Evolutionary conservation across 2,329 filamentous ascomycete species (phyloP).

Genomic region (Alternaria panax): DNA sequence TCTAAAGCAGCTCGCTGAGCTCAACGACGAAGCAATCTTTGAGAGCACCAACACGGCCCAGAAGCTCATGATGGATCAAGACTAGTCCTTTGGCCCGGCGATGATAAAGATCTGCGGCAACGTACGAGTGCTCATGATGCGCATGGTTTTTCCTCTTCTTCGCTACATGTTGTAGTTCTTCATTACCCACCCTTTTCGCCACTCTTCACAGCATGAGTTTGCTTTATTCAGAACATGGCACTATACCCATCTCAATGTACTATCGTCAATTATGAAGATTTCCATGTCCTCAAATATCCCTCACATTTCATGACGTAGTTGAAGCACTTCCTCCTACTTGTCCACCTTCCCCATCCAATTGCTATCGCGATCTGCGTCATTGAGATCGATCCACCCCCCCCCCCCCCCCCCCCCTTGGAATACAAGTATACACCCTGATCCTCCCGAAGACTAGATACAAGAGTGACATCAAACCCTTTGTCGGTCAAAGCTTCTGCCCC

Average conservation of each 20-base stretch:
- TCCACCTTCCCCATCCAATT: not conserved
- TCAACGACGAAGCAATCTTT: slow-evolving; percentile 46
- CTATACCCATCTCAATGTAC: slow-evolving; percentile 16
- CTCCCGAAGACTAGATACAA: not conserved
- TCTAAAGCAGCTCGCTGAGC: slow-evolving; percentile 43
- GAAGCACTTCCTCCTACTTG: not conserved
- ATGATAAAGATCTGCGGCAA: not conserved
- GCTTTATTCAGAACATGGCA: slow-evolving; percentile 10
- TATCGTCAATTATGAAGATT: not conserved
- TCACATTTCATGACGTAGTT: not conserved
- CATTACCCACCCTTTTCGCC: not conserved
- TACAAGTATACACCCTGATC: not conserved
- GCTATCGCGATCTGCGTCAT: not conserved
- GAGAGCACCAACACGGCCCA: slow-evolving; percentile 45
- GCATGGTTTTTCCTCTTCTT: not conserved
- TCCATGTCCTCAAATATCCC: not conserved
- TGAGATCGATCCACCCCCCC: not conserved
- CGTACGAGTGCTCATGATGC: slow-evolving; percentile 2
- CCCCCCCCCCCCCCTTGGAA: no score
- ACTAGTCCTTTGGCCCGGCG: slow-evolving; percentile 18
- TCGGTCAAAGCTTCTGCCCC: no score
- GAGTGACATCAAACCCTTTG: not conserved
- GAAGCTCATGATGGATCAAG: slow-evolving; percentile 39
- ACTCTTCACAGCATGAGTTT: not conserved
- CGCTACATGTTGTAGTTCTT: not conserved